Base-by-base conservation (phyloP, 148 eudicot genomes). In the Chenopodium quinoa region DNA sequence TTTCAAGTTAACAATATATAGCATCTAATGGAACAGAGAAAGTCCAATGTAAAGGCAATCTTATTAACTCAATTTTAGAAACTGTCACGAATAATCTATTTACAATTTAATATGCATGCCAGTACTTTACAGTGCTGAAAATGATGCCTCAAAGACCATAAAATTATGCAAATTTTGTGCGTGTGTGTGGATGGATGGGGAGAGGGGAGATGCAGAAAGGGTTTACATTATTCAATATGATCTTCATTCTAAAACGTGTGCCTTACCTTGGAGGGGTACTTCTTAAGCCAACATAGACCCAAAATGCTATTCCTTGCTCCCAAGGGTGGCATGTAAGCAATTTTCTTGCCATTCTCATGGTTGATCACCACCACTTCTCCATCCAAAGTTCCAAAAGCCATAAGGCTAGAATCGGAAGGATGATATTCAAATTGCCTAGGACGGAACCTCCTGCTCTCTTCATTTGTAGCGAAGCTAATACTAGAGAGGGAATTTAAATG, bases 381-480 rank as follows among this genome's bases (percentile, higher is more conserved):
- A 75, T 94, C 98, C 73, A 94, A 80, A 70, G 96, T 92, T 75
- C 98, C 98, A 73, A 91, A 88, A 77, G 90, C 96, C 93, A 94
- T 91, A 9, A 88, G 91, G 83, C 93, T 85, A 63, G 98, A 73
- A 65, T 89, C 84, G 1, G 87, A 82, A 23, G 95, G 96, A 75
- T 94, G 96, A 84, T 92, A 94, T 89, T 94, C 98, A 71, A 94
- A 94, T 82, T 94, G 98, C 85, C 98, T 87, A 7, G 98, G 98
- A 29, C 91, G 89, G 56, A 90, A 88, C 73, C 74, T 86, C 83
- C 88, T 88, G 71, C 81, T 86, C 67, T 65, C 90, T 62, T 85
- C 91, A 75, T 88, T 84, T 71, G 76, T 64, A 50, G 79, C 74
- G 76, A 82, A 80, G 56, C 80, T 77, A 52, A 88, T 77, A 63